phyloP scores from a whole-genome alignment of 2,329 filamentous ascomycete genomes.

The Penicillium sumatraense region DNA sequence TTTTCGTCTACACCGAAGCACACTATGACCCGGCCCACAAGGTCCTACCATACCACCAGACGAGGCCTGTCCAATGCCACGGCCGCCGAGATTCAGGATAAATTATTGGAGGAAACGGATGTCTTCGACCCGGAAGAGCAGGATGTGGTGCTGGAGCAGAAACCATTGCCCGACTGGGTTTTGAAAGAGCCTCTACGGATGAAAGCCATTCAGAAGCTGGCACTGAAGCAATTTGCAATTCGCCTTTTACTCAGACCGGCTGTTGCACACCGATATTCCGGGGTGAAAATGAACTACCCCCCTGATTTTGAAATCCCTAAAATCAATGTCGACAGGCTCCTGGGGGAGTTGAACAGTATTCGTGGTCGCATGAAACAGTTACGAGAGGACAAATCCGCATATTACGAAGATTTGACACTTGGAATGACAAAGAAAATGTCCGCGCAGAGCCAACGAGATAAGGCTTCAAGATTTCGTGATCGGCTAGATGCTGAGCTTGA shows the following conservation, averaged over 20 bases:
- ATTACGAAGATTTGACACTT: conserved; percentile 36
- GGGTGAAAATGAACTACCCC: conserved; percentile 37
- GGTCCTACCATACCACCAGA: conserved; percentile 24
- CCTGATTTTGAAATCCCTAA: conserved; percentile 34
- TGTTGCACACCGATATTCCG: conserved; percentile 44
- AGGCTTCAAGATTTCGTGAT: conserved; percentile 20
- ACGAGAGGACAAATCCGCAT: conserved; percentile 28
- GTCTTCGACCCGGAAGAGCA: conserved; percentile 22
- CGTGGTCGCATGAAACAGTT: conserved; percentile 37
- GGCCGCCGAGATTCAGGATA: conserved; percentile 13
- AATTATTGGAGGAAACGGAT: conserved; percentile 6
- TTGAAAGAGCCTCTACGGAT: conserved; percentile 33
- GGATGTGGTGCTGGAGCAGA: conserved; percentile 22
- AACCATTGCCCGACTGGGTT: conserved; percentile 33
- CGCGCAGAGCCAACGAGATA: conserved; percentile 19
- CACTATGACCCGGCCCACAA: conserved; percentile 16
- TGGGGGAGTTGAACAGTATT: conserved; percentile 39
- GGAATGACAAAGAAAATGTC: conserved; percentile 22
- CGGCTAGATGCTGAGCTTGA: conserved; percentile 35
- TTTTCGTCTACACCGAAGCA: conserved; percentile 12
- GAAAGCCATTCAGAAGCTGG: conserved; percentile 45
- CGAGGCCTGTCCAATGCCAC: conserved; percentile 8
- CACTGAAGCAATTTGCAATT: conserved; percentile 45
- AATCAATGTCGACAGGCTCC: conserved; percentile 36
- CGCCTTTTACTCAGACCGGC: conserved; percentile 43